Percentiles rank a stretch among this genome's conserved stretches.
Conservation (phyloP, 306 rosid species). For the Alnus rubra region DNA sequence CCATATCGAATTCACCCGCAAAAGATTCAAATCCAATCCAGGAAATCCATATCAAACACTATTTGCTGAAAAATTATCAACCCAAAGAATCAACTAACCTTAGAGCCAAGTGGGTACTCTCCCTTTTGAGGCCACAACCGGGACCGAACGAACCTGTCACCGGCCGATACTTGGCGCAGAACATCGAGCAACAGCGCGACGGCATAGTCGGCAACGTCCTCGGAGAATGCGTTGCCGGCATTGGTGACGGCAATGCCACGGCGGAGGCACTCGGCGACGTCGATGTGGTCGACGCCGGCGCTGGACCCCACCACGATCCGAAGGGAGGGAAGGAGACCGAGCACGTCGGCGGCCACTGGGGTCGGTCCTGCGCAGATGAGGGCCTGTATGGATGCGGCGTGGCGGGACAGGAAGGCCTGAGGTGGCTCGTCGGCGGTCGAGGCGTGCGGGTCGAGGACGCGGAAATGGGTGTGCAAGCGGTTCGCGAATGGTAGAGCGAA, state of each 20-base stretch:
- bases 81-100: neutral
- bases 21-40: neutral
- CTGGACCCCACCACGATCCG: constrained; percentile 4
- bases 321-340: constrained; percentile 24
- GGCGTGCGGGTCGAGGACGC: constrained; percentile 12
- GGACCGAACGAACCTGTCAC: constrained; percentile 8
- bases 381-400: neutral
- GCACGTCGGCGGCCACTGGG: neutral
- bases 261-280: constrained; percentile 10
- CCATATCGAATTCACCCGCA: neutral
- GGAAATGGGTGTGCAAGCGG: neutral
- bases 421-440: neutral
- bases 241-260: constrained; percentile 25
- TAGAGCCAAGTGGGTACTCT: constrained; percentile 22
- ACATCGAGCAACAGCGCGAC: constrained; percentile 26
- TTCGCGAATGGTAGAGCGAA: neutral
- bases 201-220: constrained; percentile 22
- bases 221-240: constrained; percentile 14
- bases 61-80: neutral
- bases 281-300: constrained; percentile 19
- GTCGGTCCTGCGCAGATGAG: neutral
- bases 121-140: constrained; percentile 20
- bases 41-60: neutral
- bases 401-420: neutral
- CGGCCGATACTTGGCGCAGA: constrained; percentile 14